Percentiles rank a stretch among this genome's conserved stretches.
phyloP scores from a whole-genome alignment of 306 rosid genomes.

The Vigna nakashimae region DNA sequence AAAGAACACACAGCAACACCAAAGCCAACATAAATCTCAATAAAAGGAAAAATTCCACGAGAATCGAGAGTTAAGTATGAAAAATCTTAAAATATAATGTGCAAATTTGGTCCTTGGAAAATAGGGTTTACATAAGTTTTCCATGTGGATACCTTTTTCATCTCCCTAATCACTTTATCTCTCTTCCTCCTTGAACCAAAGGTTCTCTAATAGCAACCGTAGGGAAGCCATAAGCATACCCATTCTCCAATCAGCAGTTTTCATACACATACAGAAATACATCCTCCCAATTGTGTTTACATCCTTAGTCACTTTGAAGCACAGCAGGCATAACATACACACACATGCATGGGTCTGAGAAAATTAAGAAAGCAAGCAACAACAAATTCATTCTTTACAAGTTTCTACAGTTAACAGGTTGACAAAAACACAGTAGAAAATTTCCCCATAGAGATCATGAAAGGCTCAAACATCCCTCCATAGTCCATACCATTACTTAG shows the following conservation, averaged over 20 bases:
- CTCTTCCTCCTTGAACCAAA: slow-evolving; percentile 12
- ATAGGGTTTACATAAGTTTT: neutral
- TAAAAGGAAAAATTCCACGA: neutral
- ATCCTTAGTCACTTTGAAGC: neutral
- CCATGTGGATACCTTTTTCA: slow-evolving; percentile 1
- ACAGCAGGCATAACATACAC: neutral
- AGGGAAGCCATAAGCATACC: slow-evolving; percentile 2
- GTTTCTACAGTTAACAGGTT: slow-evolving; percentile 14
- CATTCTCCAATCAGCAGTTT: slow-evolving; percentile 7
- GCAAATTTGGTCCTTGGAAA: neutral
- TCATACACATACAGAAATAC: neutral
- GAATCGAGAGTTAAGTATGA: neutral
- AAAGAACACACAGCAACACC: neutral
- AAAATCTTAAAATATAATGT: neutral
- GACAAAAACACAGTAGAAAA: neutral
- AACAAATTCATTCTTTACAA: slow-evolving; percentile 13
- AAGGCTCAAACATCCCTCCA: neutral
- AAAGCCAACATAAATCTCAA: slow-evolving; percentile 9
- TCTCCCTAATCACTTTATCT: slow-evolving; percentile 21
- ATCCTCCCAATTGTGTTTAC: neutral
- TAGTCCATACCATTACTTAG: neutral
- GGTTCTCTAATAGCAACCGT: neutral
- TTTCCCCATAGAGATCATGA: neutral
- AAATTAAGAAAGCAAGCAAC: neutral
- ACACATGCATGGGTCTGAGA: neutral